Base-by-base conservation (phyloP, 2,329 filamentous ascomycete species). In the Cercospora sp. region DNA sequence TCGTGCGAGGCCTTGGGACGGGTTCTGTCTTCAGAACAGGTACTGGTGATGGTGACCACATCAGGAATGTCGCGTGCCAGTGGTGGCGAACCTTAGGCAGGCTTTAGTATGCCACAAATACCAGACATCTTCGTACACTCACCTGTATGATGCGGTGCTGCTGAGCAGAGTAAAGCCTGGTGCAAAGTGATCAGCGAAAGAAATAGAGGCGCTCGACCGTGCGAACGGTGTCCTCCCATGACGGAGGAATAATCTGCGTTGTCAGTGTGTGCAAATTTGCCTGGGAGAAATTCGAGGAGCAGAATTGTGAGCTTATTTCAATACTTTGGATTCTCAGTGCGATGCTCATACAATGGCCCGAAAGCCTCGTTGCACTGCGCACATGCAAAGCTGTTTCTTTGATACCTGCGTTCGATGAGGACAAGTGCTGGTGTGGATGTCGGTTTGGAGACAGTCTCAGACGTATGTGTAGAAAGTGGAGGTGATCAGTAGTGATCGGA, bases 151-250 rank as follows among this genome's bases (percentile, higher is more conserved):
- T 73, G 66, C 51, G 75, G 75, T 63, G 71, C 69, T 60, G 74
- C 74, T 23, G 65, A 72, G 59, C 69, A 73, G 31, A 66, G 61
- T 55, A 71, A 68, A 23, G 73, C 69, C 72, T 77, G 75, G 65
- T 67, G 57, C 58, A 72, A 62, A 42, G 66, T 69, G 63, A 76
- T 76, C 71, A 78, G 73, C 65, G 73, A 69, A 58, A 77, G 71
- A 28, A 73, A 55, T n/a, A 64, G 5, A 57, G 51, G 30, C 20
- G 62, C 23, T 31, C 51, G 48, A 58, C 20, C 40, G 16, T 51
- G 51, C 7, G 36, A 64, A 23, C 33, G 48, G 42, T 40, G 48
- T 58, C 33, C 30, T 30, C 36, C 62, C 62, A 64, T 64, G 20
- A 28, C 18, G 48, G 48, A 42, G 36, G 53, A 26, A 57, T 18